Conservation (phyloP, 768 basidiomycete genomes). For the Rhodotorula paludigena region DNA sequence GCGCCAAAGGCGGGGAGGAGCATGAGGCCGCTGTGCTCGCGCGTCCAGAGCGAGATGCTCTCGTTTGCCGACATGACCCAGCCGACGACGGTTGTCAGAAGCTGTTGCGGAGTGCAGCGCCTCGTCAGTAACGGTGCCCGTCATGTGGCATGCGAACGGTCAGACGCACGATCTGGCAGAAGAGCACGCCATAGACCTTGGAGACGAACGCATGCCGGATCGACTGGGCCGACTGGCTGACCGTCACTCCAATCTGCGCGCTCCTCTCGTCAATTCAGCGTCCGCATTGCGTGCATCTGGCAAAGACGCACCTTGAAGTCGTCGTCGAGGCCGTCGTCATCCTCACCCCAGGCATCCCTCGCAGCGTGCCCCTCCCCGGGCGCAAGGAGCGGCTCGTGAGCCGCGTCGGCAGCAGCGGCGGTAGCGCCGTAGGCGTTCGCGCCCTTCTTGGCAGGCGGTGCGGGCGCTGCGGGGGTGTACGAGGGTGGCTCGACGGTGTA, state of each 20-base stretch:
- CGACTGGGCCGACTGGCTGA: slow-evolving; percentile 49
- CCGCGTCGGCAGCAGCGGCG: neutral
- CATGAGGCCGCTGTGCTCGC: slow-evolving; percentile 35
- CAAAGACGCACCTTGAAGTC: slow-evolving; percentile 76
- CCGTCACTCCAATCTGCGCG: slow-evolving; percentile 34
- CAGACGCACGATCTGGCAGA: slow-evolving; percentile 49
- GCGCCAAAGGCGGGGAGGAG: slow-evolving; percentile 43
- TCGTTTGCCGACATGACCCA: slow-evolving; percentile 52
- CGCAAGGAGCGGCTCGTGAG: slow-evolving; percentile 17
- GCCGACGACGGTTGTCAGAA: slow-evolving; percentile 73
- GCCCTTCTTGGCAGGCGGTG: neutral
- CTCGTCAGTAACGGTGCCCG: too few species aligned
- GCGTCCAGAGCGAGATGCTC: slow-evolving; percentile 53
- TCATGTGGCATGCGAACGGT: too few species aligned
- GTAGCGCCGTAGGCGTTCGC: slow-evolving; percentile 9
- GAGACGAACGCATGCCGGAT: slow-evolving; percentile 75
- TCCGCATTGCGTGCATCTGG: neutral
- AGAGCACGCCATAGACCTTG: slow-evolving; percentile 77
- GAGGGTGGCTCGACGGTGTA: slow-evolving; percentile 8
- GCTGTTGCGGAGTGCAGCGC: slow-evolving; percentile 38
- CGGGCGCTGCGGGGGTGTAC: neutral
- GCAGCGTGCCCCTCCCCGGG: neutral
- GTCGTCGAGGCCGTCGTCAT: slow-evolving; percentile 70
- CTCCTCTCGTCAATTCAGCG: too few species aligned
- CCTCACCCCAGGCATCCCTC: slow-evolving; percentile 38